Percentiles rank a stretch among this genome's conserved stretches.
Conservation (phyloP, 2,329 filamentous ascomycete genomes). For the Xylariaceae sp. region DNA sequence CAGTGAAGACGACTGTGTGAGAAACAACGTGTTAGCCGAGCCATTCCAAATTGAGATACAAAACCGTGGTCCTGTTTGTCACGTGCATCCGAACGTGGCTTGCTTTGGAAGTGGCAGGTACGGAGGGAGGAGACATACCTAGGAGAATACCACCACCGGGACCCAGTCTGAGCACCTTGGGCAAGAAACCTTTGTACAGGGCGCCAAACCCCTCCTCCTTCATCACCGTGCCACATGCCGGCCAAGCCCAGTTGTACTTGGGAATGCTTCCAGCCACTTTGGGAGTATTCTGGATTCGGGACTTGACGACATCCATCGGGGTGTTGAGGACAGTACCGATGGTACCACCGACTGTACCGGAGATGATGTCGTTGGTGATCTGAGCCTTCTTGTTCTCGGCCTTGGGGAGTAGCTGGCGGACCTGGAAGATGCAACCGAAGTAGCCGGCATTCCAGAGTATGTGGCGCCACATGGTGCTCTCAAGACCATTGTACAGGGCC, state of each 20-base stretch:
- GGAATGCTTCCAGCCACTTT: constrained; percentile 75
- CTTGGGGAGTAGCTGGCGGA: constrained; percentile 76
- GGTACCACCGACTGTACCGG: constrained; percentile 84
- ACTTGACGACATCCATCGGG: constrained; percentile 65
- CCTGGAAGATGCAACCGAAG: constrained; percentile 98
- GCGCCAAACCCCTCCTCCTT: constrained; percentile 90
- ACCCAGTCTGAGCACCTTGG: constrained; percentile 77
- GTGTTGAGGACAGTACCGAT: constrained; percentile 88
- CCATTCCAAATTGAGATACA: background rate
- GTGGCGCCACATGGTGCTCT: constrained; percentile 96
- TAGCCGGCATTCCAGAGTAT: constrained; percentile 50
- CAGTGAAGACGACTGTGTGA: constrained; percentile 20
- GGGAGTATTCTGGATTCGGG: constrained; percentile 89
- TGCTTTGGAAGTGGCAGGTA: too few relatives aligned
- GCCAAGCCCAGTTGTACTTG: constrained; percentile 99
- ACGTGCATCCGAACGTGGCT: too few relatives aligned
- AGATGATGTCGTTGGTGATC: constrained; percentile 82
- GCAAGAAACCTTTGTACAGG: constrained; percentile 95
- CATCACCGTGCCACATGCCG: constrained; percentile 77
- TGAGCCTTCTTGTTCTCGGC: constrained; percentile 76
- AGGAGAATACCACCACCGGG: constrained; percentile 59
- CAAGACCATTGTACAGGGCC: constrained; percentile 92
- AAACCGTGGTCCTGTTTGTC: too few relatives aligned
- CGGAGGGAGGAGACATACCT: constrained; percentile 30
- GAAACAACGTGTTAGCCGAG: background rate